Evolutionary conservation across 78 protist species (phyloP), one percentile per base, ranked within the genome.

Genomic region (Blattamonas nauphoetae): DNA sequence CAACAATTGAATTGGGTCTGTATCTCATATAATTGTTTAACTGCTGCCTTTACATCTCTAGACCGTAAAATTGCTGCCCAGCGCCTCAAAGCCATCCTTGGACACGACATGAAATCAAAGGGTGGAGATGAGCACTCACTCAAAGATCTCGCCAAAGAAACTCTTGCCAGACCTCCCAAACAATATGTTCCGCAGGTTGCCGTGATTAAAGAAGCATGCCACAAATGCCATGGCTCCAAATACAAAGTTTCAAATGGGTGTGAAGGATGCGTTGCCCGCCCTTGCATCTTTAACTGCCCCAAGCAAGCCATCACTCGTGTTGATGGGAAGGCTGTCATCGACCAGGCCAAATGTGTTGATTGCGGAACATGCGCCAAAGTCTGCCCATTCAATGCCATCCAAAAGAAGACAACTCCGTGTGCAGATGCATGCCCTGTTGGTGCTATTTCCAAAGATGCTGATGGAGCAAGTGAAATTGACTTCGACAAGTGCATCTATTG

Each of bases 371-470:
- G 88, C 81, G 35, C 33, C 3, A 32, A 6, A 34, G 11, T 79
- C 29, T 86, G 88, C 85, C 88, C 88, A 4, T 86, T 11, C 29
- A 3, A 86, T 33, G 55, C 88, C 29, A 86, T 86, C n/a, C 45
- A 55, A 32, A 42, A 46, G 32, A 21, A 55, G 84, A 4, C 81
- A 3, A 36, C 71, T 3, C 88, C 88, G 4, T 86, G 88, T 5
- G 88, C 21, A 3, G 88, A 86, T 3, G 32, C 42, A 4, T 86
- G 88, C 88, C 88, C 88, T 4, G 88, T 86, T 4, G 44, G 82
- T 6, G 88, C 88, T 32, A 78, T 86, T 33, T 3, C 63, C 36
- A 42, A 79, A 5, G 82, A 41, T 6, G 42, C 34, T 29, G 4
- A 42, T 5, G 88, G 88, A 4, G 21, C 21, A 3, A 42, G 42